phyloP scores from a whole-genome alignment of 345 rosid genomes.

The Ailanthus altissimus region DNA sequence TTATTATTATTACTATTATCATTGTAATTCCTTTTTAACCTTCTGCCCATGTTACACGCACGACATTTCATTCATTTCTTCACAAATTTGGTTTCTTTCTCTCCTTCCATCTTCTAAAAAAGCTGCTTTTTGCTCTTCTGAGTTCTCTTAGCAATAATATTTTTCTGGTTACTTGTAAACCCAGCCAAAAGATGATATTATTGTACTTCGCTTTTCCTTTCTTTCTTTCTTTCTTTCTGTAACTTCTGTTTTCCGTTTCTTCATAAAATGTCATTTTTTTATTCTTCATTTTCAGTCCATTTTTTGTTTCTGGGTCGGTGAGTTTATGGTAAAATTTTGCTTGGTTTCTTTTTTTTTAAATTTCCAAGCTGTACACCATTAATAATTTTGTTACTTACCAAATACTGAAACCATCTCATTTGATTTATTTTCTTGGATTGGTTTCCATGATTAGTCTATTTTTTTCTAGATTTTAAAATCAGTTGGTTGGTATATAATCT shows the following conservation, averaged over 20 bases:
- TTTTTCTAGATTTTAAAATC: not conserved
- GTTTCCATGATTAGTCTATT: constrained; percentile 13
- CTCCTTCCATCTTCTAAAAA: constrained; percentile 21
- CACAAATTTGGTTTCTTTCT: not conserved
- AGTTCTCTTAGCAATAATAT: not conserved
- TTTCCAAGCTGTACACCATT: constrained; percentile 38
- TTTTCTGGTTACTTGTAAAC: constrained; percentile 8
- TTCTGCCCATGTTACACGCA: constrained; percentile 9
- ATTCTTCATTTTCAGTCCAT: constrained; percentile 14
- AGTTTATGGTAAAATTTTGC: constrained; percentile 15
- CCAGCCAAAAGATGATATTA: constrained; percentile 23
- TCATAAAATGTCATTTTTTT: constrained; percentile 21
- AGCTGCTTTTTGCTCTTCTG: constrained; percentile 22
- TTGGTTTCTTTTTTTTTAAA: constrained; percentile 4
- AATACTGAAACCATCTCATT: constrained; percentile 11
- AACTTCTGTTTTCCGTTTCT: not conserved
- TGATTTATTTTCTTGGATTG: constrained; percentile 7
- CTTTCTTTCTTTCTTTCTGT: not conserved
- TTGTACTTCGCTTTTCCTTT: constrained; percentile 4
- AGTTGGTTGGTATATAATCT: constrained; percentile 23
- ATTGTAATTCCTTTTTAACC: not conserved
- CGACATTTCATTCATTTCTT: constrained; percentile 12
- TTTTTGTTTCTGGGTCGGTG: constrained; percentile 32
- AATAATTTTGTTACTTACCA: constrained; percentile 8
- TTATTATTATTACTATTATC: no score